Conservation (phyloP, 352 stramenopile species). For the Pythium myriotylum region DNA sequence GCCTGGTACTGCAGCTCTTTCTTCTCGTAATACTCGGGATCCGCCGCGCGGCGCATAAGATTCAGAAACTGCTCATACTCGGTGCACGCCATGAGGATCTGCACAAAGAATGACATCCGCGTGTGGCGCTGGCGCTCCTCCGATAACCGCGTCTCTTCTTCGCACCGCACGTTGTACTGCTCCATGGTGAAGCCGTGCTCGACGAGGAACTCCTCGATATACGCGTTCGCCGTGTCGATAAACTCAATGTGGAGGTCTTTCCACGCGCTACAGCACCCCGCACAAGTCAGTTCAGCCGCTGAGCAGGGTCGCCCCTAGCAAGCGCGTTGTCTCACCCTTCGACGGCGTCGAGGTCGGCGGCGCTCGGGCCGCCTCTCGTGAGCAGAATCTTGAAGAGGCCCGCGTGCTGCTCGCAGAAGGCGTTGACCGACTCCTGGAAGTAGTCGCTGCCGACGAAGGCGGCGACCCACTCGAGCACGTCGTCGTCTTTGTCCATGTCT, state of each 20-base stretch:
- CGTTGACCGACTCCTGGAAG: constrained; percentile 68
- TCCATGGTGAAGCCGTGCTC: constrained; percentile 72
- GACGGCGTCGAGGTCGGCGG: constrained; percentile 60
- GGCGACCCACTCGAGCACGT: constrained; percentile 82
- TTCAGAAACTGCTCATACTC: constrained; percentile 89
- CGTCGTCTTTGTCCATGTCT: constrained; percentile 79
- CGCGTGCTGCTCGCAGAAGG: constrained; percentile 62
- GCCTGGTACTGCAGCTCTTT: constrained; percentile 73
- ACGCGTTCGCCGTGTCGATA: constrained; percentile 66
- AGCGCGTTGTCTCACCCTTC: constrained; percentile 31
- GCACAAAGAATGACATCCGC: constrained; percentile 78
- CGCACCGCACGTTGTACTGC: constrained; percentile 67
- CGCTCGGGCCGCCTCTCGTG: constrained; percentile 58
- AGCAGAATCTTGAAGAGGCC: constrained; percentile 67
- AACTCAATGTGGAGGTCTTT: constrained; percentile 72
- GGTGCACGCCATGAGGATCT: constrained; percentile 75
- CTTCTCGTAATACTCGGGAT: constrained; percentile 84
- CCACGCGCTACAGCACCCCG: constrained; percentile 39
- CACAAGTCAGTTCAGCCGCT: neutral
- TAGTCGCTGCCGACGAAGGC: constrained; percentile 70
- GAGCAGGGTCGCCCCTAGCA: too few relatives aligned
- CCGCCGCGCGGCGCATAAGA: constrained; percentile 76
- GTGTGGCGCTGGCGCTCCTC: constrained; percentile 78
- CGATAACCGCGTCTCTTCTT: constrained; percentile 70
- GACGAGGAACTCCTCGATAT: constrained; percentile 67